These are phyloP conservation scores for Cardamine occulta DNA, from an alignment of 345 rosid species.

Conservation along the genomic window DNA sequence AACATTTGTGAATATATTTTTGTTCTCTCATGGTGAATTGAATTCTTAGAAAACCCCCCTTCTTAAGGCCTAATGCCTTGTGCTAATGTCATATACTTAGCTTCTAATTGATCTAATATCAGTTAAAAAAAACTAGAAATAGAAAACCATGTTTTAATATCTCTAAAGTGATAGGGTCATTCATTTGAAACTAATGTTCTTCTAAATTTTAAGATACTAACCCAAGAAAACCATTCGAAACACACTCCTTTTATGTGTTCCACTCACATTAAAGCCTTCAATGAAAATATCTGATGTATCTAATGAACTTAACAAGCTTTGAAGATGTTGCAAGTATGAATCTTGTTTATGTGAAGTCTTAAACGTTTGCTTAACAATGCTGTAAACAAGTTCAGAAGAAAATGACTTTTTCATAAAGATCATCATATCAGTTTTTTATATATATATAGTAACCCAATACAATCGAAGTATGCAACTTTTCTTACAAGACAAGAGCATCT, in stretches of 20 bases:
- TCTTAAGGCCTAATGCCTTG: background rate
- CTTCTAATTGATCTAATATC: background rate
- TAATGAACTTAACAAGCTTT: slow-evolving; percentile 1
- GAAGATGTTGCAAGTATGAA: background rate
- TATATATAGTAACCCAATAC: slow-evolving; percentile 32
- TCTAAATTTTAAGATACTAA: background rate
- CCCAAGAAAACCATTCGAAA: background rate
- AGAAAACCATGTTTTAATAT: background rate
- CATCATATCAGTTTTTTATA: background rate
- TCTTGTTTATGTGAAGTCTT: background rate
- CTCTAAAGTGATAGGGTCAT: background rate
- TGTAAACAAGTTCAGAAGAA: background rate
- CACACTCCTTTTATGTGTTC: background rate
- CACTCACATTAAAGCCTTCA: slow-evolving; percentile 6
- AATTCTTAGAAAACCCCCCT: background rate
- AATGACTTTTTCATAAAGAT: slow-evolving; percentile 2
- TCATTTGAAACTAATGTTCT: background rate
- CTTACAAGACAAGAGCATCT: slow-evolving; percentile 30
- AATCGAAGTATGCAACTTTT: slow-evolving; percentile 29
- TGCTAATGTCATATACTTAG: background rate
- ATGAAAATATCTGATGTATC: background rate
- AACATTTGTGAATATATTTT: background rate
- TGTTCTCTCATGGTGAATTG: background rate
- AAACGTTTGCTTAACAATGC: background rate
- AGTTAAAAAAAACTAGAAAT: background rate